These are phyloP conservation scores for Scleroderma bovista DNA, from an alignment of 768 basidiomycete genomes.

Conservation along the genomic window DNA sequence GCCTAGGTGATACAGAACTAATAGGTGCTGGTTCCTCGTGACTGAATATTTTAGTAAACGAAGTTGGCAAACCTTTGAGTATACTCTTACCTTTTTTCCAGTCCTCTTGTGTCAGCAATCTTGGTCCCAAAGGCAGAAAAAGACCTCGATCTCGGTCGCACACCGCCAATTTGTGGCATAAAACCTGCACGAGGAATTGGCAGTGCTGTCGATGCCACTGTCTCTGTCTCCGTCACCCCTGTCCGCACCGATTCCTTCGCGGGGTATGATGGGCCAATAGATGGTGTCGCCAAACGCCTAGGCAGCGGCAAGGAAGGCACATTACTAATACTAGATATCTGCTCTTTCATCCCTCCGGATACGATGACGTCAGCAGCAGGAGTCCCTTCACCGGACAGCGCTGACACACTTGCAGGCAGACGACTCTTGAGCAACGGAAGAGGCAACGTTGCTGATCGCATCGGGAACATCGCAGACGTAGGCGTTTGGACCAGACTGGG, in stretches of 20 bases:
- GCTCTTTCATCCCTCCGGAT: background rate
- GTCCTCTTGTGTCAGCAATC: background rate
- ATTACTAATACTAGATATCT: background rate
- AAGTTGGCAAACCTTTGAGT: constrained; percentile 5
- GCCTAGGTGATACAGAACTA: background rate
- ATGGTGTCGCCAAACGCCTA: constrained; percentile 9
- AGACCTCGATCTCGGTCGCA: constrained; percentile 59
- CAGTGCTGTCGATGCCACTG: background rate
- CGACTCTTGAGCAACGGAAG: constrained; percentile 20
- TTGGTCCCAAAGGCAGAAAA: constrained; percentile 65
- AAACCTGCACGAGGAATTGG: constrained; percentile 58
- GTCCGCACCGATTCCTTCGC: background rate
- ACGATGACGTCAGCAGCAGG: background rate
- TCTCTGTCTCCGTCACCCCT: no score
- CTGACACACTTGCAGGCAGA: background rate
- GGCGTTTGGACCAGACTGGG: background rate
- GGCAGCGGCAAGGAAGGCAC: constrained; percentile 12
- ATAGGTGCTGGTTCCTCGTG: constrained; percentile 17
- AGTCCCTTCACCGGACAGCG: background rate
- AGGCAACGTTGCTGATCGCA: constrained; percentile 28
- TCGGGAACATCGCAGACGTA: constrained; percentile 10
- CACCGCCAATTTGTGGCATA: constrained; percentile 44
- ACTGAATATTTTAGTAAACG: constrained; percentile 12
- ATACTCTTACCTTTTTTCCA: constrained; percentile 17
- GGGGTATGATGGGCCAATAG: background rate